phyloP scores from a whole-genome alignment of 768 basidiomycete genomes.

The Trametes meyenii region DNA sequence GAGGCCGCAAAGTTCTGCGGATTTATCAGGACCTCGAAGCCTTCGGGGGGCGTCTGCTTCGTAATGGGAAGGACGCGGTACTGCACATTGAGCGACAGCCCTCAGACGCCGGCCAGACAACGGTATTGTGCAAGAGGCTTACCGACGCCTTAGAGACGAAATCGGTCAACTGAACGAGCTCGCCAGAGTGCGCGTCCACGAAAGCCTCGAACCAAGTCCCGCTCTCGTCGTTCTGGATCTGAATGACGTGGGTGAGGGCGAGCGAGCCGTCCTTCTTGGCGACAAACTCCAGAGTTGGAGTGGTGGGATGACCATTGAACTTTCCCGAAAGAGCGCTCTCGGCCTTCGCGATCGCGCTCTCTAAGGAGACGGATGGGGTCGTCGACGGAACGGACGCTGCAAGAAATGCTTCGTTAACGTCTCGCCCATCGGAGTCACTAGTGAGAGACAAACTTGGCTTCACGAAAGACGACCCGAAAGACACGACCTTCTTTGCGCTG shows the following conservation, averaged over 20 bases:
- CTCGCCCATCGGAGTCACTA: too few species aligned
- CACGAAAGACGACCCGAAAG: constrained; percentile 52
- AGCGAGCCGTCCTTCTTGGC: constrained; percentile 41
- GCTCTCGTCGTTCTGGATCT: constrained; percentile 44
- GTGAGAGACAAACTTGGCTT: constrained; percentile 38
- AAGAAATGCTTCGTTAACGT: too few species aligned
- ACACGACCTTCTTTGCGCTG: constrained; percentile 42
- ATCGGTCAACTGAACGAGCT: constrained; percentile 52
- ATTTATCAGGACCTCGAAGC: constrained; percentile 49
- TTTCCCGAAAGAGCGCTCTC: constrained; percentile 43
- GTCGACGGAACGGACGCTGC: constrained; percentile 36
- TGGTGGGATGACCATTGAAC: constrained; percentile 43
- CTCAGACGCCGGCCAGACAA: background rate
- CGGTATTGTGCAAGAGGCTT: constrained; percentile 15
- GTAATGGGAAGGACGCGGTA: constrained; percentile 53
- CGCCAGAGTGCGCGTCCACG: constrained; percentile 56
- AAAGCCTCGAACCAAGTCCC: constrained; percentile 60
- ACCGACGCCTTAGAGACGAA: constrained; percentile 51
- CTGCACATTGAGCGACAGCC: constrained; percentile 26
- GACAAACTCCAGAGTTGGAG: constrained; percentile 44
- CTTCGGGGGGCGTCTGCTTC: constrained; percentile 52
- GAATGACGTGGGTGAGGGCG: constrained; percentile 44
- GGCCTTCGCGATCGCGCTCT: constrained; percentile 40
- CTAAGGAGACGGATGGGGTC: constrained; percentile 40
- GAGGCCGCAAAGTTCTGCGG: constrained; percentile 59